phyloP scores from a whole-genome alignment of 1,284 basidiomycete genomes.

The Austroboletus niveus region DNA sequence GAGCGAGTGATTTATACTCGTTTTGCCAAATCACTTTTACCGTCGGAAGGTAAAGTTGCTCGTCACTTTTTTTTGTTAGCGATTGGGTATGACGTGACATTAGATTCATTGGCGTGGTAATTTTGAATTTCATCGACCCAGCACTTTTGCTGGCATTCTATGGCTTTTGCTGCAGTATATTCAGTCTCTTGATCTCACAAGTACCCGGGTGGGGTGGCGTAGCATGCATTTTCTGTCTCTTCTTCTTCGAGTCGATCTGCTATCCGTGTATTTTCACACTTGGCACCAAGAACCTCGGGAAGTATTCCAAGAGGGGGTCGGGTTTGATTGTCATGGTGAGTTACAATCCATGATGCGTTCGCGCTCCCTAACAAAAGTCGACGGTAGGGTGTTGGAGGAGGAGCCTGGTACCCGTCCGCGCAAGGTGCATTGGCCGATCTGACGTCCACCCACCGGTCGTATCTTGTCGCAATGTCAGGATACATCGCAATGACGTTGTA shows the following conservation, averaged over 20 bases:
- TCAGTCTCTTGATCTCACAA: conserved; percentile 53
- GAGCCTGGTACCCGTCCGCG: conserved; percentile 73
- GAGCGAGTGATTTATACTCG: conserved; percentile 65
- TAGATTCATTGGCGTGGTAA: conserved; percentile 61
- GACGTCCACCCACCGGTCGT: conserved; percentile 51
- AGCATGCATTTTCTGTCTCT: conserved; percentile 63
- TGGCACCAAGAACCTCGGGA: conserved; percentile 67
- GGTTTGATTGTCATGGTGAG: conserved; percentile 63
- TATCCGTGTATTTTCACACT: conserved; percentile 74
- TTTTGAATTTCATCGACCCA: conserved; percentile 65
- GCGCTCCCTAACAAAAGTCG: conserved; percentile 1
- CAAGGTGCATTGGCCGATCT: conserved; percentile 67
- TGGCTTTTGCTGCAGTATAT: conserved; percentile 49
- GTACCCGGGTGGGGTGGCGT: conserved; percentile 56
- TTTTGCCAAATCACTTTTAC: conserved; percentile 76
- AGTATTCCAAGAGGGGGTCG: conserved; percentile 68
- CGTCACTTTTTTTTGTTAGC: not conserved
- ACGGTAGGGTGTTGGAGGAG: conserved; percentile 62
- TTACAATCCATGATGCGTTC: not conserved
- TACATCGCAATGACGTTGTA: conserved; percentile 59
- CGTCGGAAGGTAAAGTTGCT: conserved; percentile 48
- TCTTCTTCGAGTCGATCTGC: conserved; percentile 78
- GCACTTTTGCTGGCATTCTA: conserved; percentile 61
- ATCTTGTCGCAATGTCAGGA: conserved; percentile 58
- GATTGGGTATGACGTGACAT: not conserved